Evolutionary conservation across 2,329 filamentous ascomycete species (phyloP).

Genomic region (Myriangium duriaei): DNA sequence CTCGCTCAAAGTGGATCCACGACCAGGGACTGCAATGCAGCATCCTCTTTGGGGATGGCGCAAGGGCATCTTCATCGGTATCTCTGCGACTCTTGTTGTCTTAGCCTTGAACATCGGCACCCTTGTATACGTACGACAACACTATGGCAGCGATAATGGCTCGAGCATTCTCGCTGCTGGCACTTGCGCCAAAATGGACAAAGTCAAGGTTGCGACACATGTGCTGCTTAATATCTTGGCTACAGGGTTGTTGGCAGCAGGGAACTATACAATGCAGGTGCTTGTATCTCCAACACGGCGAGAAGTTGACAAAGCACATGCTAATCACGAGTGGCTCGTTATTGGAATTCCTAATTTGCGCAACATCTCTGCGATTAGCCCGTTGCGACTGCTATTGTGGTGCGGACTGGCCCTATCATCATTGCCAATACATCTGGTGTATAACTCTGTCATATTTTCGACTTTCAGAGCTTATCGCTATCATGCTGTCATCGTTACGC

Average conservation of each 20-base stretch:
- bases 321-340: constrained; percentile 28
- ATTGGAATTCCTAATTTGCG: constrained; percentile 33
- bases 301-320: constrained; percentile 39
- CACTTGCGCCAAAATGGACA: neutral
- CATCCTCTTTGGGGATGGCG: too few relatives aligned
- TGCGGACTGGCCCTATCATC: constrained; percentile 20
- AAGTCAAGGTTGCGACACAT: constrained; percentile 22
- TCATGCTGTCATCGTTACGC: constrained; percentile 11
- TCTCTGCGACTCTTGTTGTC: neutral
- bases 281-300: constrained; percentile 37
- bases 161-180: neutral
- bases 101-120: neutral
- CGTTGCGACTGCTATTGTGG: constrained; percentile 16
- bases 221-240: constrained; percentile 37
- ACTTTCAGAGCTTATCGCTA: constrained; percentile 16
- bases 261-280: constrained; percentile 42
- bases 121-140: neutral
- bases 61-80: neutral
- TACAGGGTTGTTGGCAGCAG: constrained; percentile 33
- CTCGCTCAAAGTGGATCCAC: too few relatives aligned
- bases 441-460: constrained; percentile 22
- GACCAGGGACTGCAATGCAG: too few relatives aligned
- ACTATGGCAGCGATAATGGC: neutral
- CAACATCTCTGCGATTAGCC: constrained; percentile 22
- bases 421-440: constrained; percentile 27